A percentile compares a stretch with the other conserved stretches of the same genome.
phyloP scores from a whole-genome alignment of 345 rosid genomes.

The Eutrema japonicum region DNA sequence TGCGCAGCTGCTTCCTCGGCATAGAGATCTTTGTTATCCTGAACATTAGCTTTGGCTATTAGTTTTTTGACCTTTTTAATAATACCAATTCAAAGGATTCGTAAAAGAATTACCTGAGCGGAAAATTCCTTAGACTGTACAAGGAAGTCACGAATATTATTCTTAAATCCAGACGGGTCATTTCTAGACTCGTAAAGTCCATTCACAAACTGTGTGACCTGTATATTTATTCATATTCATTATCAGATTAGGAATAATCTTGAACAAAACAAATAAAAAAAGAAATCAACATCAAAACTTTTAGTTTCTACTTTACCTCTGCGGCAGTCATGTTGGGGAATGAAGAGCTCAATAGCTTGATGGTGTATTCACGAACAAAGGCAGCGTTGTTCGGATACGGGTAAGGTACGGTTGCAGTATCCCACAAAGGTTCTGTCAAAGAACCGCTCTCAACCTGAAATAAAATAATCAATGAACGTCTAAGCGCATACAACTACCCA shows the following conservation, averaged over 20 bases:
- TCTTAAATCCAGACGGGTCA: conserved; percentile 79
- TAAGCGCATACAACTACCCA: background rate
- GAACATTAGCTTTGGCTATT: conserved; percentile 13
- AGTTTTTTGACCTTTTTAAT: background rate
- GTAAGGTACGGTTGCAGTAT: conserved; percentile 70
- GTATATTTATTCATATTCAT: conserved; percentile 27
- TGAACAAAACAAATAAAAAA: background rate
- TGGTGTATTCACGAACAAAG: conserved; percentile 90
- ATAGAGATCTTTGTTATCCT: conserved; percentile 87
- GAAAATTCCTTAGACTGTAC: conserved; percentile 86
- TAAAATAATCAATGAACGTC: background rate
- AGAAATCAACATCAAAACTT: background rate
- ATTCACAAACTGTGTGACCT: conserved; percentile 91
- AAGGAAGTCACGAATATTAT: conserved; percentile 92
- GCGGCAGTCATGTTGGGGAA: conserved; percentile 93
- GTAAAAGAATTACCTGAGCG: conserved; percentile 63
- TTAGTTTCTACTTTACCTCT: conserved; percentile 57
- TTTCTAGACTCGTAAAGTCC: conserved; percentile 83
- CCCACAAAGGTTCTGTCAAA: conserved; percentile 94
- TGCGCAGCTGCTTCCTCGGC: conserved; percentile 87
- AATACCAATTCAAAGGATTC: background rate
- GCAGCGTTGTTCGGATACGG: conserved; percentile 74
- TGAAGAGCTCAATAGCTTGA: conserved; percentile 86
- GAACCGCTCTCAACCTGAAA: conserved; percentile 83
- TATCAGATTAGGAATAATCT: conserved; percentile 20